Conservation (phyloP, 352 stramenopile genomes). For the Hyaloperonospora arabidopsidis region DNA sequence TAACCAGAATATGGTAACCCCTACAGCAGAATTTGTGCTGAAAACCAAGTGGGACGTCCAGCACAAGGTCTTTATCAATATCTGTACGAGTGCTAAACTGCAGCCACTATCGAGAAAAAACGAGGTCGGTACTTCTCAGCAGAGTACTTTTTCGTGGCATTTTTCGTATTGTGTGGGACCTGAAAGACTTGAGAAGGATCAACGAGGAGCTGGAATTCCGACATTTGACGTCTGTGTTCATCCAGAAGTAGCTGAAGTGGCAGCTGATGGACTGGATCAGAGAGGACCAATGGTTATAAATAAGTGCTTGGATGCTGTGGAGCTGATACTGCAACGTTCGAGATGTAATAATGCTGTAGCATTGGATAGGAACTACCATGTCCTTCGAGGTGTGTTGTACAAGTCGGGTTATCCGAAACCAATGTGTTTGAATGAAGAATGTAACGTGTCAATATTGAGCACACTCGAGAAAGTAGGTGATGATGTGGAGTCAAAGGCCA, state of each 20-base stretch:
- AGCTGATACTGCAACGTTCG: slow-evolving; percentile 46
- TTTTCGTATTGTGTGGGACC: slow-evolving; percentile 88
- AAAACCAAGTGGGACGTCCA: slow-evolving; percentile 64
- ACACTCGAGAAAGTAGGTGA: too few species aligned
- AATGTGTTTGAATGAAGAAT: slow-evolving; percentile 52
- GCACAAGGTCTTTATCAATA: slow-evolving; percentile 91
- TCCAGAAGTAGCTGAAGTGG: slow-evolving; percentile 68
- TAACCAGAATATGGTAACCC: slow-evolving; percentile 83
- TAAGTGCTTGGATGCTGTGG: slow-evolving; percentile 82
- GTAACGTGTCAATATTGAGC: background rate
- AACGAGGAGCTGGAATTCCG: slow-evolving; percentile 46
- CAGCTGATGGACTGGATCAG: slow-evolving; percentile 50
- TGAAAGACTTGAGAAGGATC: slow-evolving; percentile 85
- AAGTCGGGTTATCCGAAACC: slow-evolving; percentile 74
- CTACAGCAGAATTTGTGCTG: slow-evolving; percentile 84
- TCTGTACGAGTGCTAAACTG: slow-evolving; percentile 84
- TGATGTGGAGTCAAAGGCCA: too few species aligned
- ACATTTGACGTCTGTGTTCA: slow-evolving; percentile 93
- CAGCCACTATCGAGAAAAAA: slow-evolving; percentile 47
- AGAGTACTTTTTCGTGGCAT: slow-evolving; percentile 51
- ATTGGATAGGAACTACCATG: slow-evolving; percentile 52
- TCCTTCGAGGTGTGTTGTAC: slow-evolving; percentile 83
- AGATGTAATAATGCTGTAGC: slow-evolving; percentile 13
- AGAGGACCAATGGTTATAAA: slow-evolving; percentile 74
- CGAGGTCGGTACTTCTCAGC: background rate